Evolutionary conservation across 495 filamentous ascomycete genomes (phyloP), one percentile per base, ranked within the genome.

Genomic region (Stereocaulon alpinum): DNA sequence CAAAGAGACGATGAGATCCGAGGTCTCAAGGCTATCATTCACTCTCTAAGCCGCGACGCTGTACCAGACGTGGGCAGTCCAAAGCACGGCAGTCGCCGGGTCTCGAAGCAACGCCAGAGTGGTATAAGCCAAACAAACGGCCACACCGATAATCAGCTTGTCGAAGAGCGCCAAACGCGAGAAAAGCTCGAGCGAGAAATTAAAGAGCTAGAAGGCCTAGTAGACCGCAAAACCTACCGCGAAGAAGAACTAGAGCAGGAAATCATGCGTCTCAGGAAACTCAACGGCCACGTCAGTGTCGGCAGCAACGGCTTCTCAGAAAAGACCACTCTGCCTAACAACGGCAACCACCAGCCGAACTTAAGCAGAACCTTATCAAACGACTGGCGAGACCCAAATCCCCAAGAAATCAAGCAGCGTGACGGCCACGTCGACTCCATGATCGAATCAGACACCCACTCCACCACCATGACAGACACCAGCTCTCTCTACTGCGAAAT

Each of bases 1-100:
- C 89, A 95, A 67, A 88, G 91, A 66, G 94, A 98, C 63, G 94
- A 97, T 63, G 93, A 98, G 73, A 97, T 98, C 64, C 81, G 91
- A 32, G 94, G 93, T 43, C 75, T 98, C 55, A 97, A 97, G 72
- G 93, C 93, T 40, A 97, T 98, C 66, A 96, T 98, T 51, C 93
- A 97, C 71, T 95, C 90, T 11, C 74, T 98, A 37, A 95, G 89
- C 67, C 75, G 87, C 48, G 88, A 86, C 59, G 77, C 77, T 57
- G 82, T 80, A 53, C 81, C 76, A 54, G 76, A 77, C 41, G 74
- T 69, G 18, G 66, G 67, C 27, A 66, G 64, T 45, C 56, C 57
- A 18, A 63, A 53, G 43, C 22, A 51, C 32, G 58, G 68, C 61
- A 72, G 63, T 69, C 73, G 22, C 66, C 55, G 68, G 40, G 55